These are phyloP conservation scores for Testicularia cyperi DNA, from an alignment of 1,284 basidiomycete species.

Conservation along the genomic window DNA sequence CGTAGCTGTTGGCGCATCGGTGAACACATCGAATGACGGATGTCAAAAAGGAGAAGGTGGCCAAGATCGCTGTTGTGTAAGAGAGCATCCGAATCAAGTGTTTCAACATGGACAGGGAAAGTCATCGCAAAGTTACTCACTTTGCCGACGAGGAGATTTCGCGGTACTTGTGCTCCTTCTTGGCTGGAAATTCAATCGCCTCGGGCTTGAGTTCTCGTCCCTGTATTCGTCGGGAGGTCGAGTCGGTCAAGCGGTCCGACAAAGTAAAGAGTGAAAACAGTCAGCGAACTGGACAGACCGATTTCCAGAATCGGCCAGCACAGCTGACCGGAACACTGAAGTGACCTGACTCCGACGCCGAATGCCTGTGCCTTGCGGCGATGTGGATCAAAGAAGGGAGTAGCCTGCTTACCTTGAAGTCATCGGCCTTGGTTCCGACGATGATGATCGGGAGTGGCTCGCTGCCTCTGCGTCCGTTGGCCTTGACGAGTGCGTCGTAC, in stretches of 20 bases:
- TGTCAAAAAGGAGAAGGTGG: too few relatives aligned
- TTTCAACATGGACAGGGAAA: too few relatives aligned
- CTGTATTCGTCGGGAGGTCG: constrained; percentile 1
- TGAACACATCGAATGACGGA: too few relatives aligned
- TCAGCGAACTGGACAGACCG: too few relatives aligned
- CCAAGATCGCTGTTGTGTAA: too few relatives aligned
- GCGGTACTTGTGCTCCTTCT: constrained; percentile 38
- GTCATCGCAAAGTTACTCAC: constrained; percentile 6
- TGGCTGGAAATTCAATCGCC: constrained; percentile 36
- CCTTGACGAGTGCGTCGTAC: constrained; percentile 37
- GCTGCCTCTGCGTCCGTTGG: constrained; percentile 32
- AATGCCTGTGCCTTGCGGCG: too few relatives aligned
- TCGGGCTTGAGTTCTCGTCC: constrained; percentile 37
- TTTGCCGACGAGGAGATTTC: constrained; percentile 37
- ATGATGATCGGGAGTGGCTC: constrained; percentile 36
- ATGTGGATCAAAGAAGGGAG: too few relatives aligned
- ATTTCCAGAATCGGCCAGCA: too few relatives aligned
- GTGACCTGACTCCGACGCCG: too few relatives aligned
- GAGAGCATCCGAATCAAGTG: too few relatives aligned
- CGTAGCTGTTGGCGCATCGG: too few relatives aligned
- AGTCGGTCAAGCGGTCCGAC: not conserved
- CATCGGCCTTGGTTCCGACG: constrained; percentile 35
- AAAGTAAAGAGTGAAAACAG: not conserved
- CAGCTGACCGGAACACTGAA: too few relatives aligned
- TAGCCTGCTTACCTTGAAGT: constrained; percentile 24